Conservation (phyloP, 1,139 yeast genomes). For the Petasospora rhodanensis region DNA sequence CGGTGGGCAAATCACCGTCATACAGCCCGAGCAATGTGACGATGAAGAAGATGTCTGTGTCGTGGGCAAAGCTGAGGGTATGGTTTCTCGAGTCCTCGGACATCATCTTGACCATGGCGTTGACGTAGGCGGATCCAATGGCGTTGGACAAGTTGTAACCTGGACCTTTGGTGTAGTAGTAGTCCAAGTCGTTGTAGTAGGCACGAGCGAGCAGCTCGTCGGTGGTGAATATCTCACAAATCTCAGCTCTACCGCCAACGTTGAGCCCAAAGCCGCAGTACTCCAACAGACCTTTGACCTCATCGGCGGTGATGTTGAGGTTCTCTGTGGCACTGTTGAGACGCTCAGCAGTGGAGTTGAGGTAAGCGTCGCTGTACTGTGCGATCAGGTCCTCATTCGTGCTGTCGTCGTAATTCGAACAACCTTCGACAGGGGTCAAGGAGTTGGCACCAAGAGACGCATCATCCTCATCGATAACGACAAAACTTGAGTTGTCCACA, state of each 20-base stretch:
- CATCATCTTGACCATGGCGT: constrained; percentile 45
- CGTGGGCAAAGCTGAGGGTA: constrained; percentile 20
- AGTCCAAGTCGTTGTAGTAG: constrained; percentile 40
- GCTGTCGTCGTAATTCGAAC: constrained; percentile 22
- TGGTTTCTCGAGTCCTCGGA: constrained; percentile 10
- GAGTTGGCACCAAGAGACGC: constrained; percentile 33
- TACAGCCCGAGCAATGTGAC: constrained; percentile 45
- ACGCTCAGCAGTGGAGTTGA: constrained; percentile 25
- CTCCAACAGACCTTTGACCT: constrained; percentile 37
- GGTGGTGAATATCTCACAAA: constrained; percentile 48
- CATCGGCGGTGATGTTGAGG: constrained; percentile 34
- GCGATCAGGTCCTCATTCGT: constrained; percentile 21
- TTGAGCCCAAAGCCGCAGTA: constrained; percentile 54
- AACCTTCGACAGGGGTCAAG: constrained; percentile 29
- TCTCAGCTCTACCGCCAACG: constrained; percentile 42
- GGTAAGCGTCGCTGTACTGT: constrained; percentile 16
- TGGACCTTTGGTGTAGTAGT: constrained; percentile 48
- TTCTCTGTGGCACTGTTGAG: constrained; percentile 33
- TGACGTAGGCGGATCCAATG: constrained; percentile 44
- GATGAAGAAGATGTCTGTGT: constrained; percentile 19
- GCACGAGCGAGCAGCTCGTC: constrained; percentile 44
- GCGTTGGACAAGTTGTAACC: constrained; percentile 41
- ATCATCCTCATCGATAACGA: constrained; percentile 24
- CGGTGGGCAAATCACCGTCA: constrained; percentile 27
- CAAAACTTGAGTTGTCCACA: constrained; percentile 10